These are phyloP conservation scores for Phyllosticta citribraziliensis DNA, from an alignment of 2,329 filamentous ascomycete genomes.

Conservation along the genomic window DNA sequence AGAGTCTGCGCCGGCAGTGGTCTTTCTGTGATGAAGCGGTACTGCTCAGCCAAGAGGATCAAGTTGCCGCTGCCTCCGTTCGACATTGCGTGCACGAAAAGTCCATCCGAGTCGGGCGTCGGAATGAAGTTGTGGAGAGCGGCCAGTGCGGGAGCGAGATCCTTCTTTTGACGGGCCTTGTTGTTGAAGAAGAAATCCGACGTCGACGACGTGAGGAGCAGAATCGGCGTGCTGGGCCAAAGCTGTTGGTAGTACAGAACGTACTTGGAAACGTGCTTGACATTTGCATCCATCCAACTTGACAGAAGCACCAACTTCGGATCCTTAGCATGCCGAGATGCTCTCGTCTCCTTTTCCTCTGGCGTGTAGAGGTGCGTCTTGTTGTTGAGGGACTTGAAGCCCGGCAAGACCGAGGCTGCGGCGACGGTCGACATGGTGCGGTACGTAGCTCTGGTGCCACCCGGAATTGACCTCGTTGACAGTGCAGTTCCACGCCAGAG, in stretches of 20 bases:
- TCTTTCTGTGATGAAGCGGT: slow-evolving; percentile 15
- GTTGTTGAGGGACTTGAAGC: slow-evolving; percentile 24
- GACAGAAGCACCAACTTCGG: slow-evolving; percentile 23
- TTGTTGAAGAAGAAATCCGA: slow-evolving; percentile 22
- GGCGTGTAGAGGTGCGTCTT: slow-evolving; percentile 26
- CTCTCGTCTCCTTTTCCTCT: background rate
- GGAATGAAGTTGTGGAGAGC: slow-evolving; percentile 17
- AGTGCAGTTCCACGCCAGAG: background rate
- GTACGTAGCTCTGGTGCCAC: background rate
- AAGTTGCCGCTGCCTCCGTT: slow-evolving; percentile 28
- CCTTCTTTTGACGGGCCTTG: slow-evolving; percentile 13
- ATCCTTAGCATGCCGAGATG: slow-evolving; percentile 3
- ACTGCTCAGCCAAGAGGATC: slow-evolving; percentile 23
- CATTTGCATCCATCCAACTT: slow-evolving; percentile 26
- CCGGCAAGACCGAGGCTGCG: slow-evolving; percentile 14
- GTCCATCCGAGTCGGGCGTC: slow-evolving; percentile 11
- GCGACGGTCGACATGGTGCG: background rate
- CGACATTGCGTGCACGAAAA: slow-evolving; percentile 27
- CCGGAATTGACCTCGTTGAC: background rate
- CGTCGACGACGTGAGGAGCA: slow-evolving; percentile 22
- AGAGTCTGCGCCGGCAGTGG: slow-evolving; percentile 21
- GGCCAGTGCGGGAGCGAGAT: slow-evolving; percentile 20
- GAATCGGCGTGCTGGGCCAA: slow-evolving; percentile 22
- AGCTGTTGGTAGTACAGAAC: slow-evolving; percentile 21
- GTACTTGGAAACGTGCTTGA: slow-evolving; percentile 30